Evolutionary conservation across 2,329 filamentous ascomycete genomes (phyloP), one percentile per base, ranked within the genome.

Genomic region (Nannizzia gypsea): DNA sequence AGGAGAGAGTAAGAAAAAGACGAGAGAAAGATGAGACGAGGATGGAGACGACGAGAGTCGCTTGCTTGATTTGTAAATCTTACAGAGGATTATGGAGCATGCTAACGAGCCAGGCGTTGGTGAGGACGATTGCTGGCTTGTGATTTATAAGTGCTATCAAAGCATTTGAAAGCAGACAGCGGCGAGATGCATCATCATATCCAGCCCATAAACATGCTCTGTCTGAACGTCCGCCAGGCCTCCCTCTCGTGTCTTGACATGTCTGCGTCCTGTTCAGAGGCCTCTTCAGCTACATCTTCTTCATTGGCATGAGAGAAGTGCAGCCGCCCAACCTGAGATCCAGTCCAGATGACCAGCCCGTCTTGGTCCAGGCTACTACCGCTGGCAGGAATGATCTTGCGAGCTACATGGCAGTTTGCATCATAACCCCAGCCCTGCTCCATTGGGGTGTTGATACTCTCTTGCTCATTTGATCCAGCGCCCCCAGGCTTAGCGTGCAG

Each of bases 321-420:
- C 20, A 95, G 72, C 61, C 93, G 77, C 0, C 90, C 91, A 54
- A 96, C 76, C 64, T 85, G 85, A 61, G 95, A 90, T 17, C 90
- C 91, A 0, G 90, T 96, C 90, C 90, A 96, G 54, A 96, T 78
- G 3, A 95, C 72, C 11, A 96, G 73, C 66, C 92, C 86, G 67
- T 90, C 84, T 56, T 82, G 73, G 26, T 64, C 69, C 55, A 76
- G 67, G 52, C 61, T 48, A 44, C 62, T 48, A 42, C 62, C 63
- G 26, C 73, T 72, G 54, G 82, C 85, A 2, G 88, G 85, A 1
- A 92, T 66, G 48, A 96, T 82, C 70, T 95, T 95, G 65, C 90
- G 82, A 3, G 87, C 89, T 61, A 93, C 15, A 86, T 79, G 74
- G 63, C 75, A 72, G 56, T 82, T 76, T 61, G 59, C 17, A 65